Conservation (phyloP, 2,329 filamentous ascomycete species). For the Alternaria sp. region DNA sequence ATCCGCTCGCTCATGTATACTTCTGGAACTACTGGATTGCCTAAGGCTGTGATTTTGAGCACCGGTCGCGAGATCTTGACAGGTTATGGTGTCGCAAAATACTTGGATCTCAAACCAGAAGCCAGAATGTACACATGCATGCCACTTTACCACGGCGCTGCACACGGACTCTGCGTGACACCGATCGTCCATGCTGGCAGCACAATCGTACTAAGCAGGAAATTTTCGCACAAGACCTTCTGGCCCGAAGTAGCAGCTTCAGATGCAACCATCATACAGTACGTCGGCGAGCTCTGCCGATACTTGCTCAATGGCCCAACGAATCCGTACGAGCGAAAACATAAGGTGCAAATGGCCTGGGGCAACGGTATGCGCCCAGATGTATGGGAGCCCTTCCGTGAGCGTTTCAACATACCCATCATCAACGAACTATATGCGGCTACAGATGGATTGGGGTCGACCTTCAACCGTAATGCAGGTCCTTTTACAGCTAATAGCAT, state of each 20-base stretch:
- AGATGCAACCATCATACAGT: slow-evolving; percentile 46
- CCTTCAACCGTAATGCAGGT: slow-evolving; percentile 45
- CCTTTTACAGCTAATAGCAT: slow-evolving; percentile 46
- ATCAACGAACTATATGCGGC: slow-evolving; percentile 53
- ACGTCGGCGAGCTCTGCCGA: slow-evolving; percentile 50
- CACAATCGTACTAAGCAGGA: slow-evolving; percentile 42
- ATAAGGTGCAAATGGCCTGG: slow-evolving; percentile 48
- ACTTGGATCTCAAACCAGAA: slow-evolving; percentile 39
- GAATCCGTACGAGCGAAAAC: slow-evolving; percentile 41
- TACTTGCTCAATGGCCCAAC: slow-evolving; percentile 47
- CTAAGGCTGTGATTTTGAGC: slow-evolving; percentile 42
- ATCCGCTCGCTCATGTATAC: slow-evolving; percentile 46
- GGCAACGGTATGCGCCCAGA: slow-evolving; percentile 55
- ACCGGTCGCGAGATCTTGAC: slow-evolving; percentile 41
- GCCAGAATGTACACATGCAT: slow-evolving; percentile 49
- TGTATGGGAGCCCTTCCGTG: slow-evolving; percentile 52
- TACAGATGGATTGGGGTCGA: slow-evolving; percentile 49
- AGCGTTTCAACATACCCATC: slow-evolving; percentile 50
- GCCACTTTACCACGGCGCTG: slow-evolving; percentile 50
- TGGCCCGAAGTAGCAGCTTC: slow-evolving; percentile 48
- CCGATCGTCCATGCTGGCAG: slow-evolving; percentile 43
- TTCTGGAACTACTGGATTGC: slow-evolving; percentile 48
- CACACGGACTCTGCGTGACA: slow-evolving; percentile 41
- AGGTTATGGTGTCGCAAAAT: slow-evolving; percentile 31
- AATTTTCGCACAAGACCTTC: slow-evolving; percentile 48